Conservation (phyloP, 2,329 filamentous ascomycete species). For the Ophiostoma ips region DNA sequence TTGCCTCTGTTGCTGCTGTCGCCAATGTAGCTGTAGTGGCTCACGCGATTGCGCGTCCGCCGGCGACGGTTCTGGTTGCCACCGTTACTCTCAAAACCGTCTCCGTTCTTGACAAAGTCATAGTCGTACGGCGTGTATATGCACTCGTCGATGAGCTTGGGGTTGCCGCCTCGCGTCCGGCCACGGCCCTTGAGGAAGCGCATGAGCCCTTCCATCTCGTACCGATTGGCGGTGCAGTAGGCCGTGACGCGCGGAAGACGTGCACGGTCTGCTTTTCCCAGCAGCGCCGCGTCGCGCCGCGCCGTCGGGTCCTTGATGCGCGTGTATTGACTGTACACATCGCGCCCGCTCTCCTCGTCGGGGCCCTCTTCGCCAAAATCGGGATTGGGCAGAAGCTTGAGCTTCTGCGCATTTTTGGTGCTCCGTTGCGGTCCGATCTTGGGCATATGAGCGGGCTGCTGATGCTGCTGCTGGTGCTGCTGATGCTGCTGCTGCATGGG, state of each 20-base stretch:
- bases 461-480: conserved; percentile 4
- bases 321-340: conserved; percentile 96
- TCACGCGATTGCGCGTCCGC: neutral
- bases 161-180: conserved; percentile 63
- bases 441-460: conserved; percentile 22
- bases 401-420: conserved; percentile 88
- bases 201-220: conserved; percentile 80
- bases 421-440: conserved; percentile 93
- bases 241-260: conserved; percentile 83
- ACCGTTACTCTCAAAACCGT: conserved; percentile 25
- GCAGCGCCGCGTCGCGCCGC: conserved; percentile 73
- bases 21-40: conserved; percentile 5
- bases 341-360: conserved; percentile 83
- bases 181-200: conserved; percentile 77
- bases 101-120: conserved; percentile 12
- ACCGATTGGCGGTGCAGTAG: conserved; percentile 88
- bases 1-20: conserved; percentile 12
- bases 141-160: conserved; percentile 93
- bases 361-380: conserved; percentile 61
- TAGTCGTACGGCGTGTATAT: conserved; percentile 94
- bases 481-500: conserved; percentile 9
- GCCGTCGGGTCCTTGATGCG: conserved; percentile 95
- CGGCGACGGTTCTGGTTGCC: conserved; percentile 6
- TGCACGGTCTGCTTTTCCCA: conserved; percentile 87
- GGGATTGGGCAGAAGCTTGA: conserved; percentile 90